phyloP scores from a whole-genome alignment of 192 early-diverging fungal species.

The Rhizophagus clarus region DNA sequence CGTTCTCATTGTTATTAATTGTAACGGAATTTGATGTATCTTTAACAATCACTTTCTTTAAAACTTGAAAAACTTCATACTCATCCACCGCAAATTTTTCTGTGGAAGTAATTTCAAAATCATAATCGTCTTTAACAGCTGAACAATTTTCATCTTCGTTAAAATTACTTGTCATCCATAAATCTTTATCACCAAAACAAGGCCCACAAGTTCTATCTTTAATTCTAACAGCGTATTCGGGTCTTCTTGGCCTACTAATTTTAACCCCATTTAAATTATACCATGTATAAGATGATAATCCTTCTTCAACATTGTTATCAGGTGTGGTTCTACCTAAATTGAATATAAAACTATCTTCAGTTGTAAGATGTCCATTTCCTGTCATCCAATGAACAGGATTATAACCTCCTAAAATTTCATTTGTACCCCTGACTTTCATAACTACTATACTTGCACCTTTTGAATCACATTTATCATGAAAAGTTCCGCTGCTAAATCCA shows the following conservation, averaged over 20 bases:
- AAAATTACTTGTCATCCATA: slow-evolving; percentile 17
- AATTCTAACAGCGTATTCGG: slow-evolving; percentile 1
- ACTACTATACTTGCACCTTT: neutral
- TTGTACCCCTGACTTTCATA: neutral
- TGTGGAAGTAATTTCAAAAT: neutral
- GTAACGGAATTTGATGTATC: neutral
- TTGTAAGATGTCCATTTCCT: neutral
- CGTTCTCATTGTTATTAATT: neutral
- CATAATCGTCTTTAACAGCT: neutral
- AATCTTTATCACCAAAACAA: slow-evolving; percentile 20
- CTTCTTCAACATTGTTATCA: neutral
- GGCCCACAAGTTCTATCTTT: slow-evolving; percentile 12
- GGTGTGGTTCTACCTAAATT: neutral
- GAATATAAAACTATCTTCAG: slow-evolving; percentile 9
- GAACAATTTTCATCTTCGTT: slow-evolving; percentile 14
- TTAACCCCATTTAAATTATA: neutral
- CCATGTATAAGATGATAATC: neutral
- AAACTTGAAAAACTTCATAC: slow-evolving; percentile 23
- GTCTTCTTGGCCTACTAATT: neutral
- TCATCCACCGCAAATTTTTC: neutral
- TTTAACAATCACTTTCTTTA: neutral
- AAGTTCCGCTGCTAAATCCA: neutral
- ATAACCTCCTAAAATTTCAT: slow-evolving; percentile 8
- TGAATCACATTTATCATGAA: slow-evolving; percentile 4
- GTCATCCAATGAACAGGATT: slow-evolving; percentile 8